Evolutionary conservation across 208 protist species (phyloP).

Genomic region (Leishmania lainsoni): DNA sequence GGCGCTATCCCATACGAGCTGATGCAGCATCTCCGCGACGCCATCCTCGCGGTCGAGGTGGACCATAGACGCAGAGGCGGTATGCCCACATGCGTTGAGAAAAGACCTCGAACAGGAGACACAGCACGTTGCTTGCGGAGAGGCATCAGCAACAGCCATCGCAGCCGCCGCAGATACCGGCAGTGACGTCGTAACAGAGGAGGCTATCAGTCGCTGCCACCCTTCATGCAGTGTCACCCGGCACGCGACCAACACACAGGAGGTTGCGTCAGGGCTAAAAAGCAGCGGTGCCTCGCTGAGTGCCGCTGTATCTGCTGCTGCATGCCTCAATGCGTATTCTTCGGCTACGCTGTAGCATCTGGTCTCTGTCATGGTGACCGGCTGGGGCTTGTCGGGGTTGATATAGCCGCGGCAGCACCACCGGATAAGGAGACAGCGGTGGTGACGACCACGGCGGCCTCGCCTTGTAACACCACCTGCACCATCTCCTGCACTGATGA

Average conservation of each 20-base stretch:
- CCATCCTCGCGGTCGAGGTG: constrained; percentile 48
- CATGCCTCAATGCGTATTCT: neutral
- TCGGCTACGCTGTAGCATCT: neutral
- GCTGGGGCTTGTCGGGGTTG: neutral
- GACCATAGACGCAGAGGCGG: constrained; percentile 39
- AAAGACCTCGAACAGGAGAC: neutral
- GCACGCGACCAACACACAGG: constrained; percentile 62
- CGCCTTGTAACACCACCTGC: constrained; percentile 27
- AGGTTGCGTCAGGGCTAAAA: constrained; percentile 60
- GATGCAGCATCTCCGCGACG: constrained; percentile 21
- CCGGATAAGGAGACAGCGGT: neutral
- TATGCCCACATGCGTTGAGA: constrained; percentile 7
- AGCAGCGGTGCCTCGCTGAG: constrained; percentile 31
- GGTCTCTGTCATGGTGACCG: neutral
- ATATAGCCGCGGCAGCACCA: neutral
- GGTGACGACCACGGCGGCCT: constrained; percentile 15
- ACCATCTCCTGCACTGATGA: constrained; percentile 22
- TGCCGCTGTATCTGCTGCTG: neutral
- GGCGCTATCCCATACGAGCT: constrained; percentile 46
- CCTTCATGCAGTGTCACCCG: constrained; percentile 42
- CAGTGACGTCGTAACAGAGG: neutral
- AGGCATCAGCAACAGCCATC: neutral
- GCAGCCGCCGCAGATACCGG: neutral
- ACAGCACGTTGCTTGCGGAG: neutral
- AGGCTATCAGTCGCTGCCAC: neutral